These are phyloP conservation scores for Quercus alba DNA, from an alignment of 306 rosid species.

Conservation along the genomic window DNA sequence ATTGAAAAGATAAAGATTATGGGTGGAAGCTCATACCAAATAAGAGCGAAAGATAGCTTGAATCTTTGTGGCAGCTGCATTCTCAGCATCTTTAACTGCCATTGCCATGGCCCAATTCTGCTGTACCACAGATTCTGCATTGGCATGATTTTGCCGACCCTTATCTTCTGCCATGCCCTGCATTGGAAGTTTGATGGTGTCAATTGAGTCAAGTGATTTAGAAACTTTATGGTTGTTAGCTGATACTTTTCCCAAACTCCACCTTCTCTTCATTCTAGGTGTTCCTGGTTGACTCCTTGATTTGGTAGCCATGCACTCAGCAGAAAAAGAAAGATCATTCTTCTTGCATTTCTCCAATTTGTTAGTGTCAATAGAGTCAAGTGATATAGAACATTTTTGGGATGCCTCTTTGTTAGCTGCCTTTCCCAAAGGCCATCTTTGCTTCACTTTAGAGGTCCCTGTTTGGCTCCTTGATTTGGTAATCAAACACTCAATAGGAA, in stretches of 20 bases:
- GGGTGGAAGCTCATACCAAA: conserved; percentile 42
- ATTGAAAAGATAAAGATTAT: not conserved
- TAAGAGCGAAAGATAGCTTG: conserved; percentile 72
- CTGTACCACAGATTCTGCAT: conserved; percentile 2
- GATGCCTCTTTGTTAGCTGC: conserved; percentile 28
- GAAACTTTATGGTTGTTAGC: conserved; percentile 47
- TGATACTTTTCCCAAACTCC: conserved; percentile 65
- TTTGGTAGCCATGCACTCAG: conserved; percentile 15
- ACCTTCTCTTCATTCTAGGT: conserved; percentile 54
- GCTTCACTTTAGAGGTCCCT: conserved; percentile 42
- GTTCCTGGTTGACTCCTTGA: conserved; percentile 14
- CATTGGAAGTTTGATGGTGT: conserved; percentile 26
- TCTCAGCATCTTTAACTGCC: conserved; percentile 5
- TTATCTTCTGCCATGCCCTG: conserved; percentile 25
- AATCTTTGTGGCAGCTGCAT: conserved; percentile 67
- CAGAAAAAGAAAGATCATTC: conserved; percentile 23
- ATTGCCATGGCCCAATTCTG: conserved; percentile 19
- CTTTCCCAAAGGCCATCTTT: conserved; percentile 75
- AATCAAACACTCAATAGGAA: conserved; percentile 13
- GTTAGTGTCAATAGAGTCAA: conserved; percentile 39
- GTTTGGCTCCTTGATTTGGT: conserved; percentile 8
- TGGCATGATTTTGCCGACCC: conserved; percentile 10
- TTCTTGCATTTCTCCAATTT: conserved; percentile 37
- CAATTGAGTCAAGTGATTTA: conserved; percentile 47
- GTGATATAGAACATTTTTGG: conserved; percentile 46